Evolutionary conservation across 2,329 filamentous ascomycete species (phyloP).

Genomic region (Fusarium fracticaudum): DNA sequence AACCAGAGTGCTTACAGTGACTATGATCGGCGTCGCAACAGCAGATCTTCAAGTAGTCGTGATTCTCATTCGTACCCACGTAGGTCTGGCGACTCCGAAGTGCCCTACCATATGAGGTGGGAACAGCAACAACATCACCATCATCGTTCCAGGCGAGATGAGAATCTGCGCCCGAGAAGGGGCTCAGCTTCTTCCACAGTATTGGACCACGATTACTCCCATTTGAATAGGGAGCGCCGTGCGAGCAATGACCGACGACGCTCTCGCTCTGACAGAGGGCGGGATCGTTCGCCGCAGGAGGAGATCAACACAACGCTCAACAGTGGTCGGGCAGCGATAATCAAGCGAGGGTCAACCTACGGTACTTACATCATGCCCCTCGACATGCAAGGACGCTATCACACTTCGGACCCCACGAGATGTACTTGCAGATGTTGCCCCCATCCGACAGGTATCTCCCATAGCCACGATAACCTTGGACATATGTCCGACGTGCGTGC

Average conservation of each 20-base stretch:
- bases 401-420: constrained; percentile 32
- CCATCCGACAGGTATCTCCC: constrained; percentile 30
- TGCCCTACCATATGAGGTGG: neutral
- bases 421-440: constrained; percentile 40
- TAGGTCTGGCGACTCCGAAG: neutral
- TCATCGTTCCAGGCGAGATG: neutral
- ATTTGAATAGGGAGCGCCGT: neutral
- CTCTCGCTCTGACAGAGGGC: neutral
- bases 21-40: neutral
- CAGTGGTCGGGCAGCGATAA: neutral
- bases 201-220: neutral
- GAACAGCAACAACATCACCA: neutral
- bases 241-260: neutral
- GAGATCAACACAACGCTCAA: constrained; percentile 5
- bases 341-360: constrained; percentile 13
- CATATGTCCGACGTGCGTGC: neutral
- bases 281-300: neutral
- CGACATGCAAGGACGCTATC: constrained; percentile 21
- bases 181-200: neutral
- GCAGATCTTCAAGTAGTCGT: neutral
- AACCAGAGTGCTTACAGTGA: neutral
- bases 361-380: constrained; percentile 38
- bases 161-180: neutral
- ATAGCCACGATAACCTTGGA: constrained; percentile 10
- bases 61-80: neutral